These are phyloP conservation scores for Penicillium bialowiezense DNA, from an alignment of 495 filamentous ascomycete genomes.

Conservation along the genomic window DNA sequence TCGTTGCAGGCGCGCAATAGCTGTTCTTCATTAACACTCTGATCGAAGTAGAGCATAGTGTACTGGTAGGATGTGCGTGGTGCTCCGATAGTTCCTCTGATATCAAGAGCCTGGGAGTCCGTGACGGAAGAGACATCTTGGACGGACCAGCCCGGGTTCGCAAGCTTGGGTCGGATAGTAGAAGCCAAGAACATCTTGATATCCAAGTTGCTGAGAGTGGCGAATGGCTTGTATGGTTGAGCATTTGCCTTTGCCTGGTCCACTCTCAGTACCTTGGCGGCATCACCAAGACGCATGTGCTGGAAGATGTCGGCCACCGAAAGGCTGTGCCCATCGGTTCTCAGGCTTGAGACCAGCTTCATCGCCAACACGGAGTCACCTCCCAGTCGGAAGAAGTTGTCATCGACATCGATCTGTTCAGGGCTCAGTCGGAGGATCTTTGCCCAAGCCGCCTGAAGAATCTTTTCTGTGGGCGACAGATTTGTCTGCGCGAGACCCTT, in stretches of 20 bases:
- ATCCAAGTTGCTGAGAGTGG: constrained; percentile 31
- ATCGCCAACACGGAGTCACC: constrained; percentile 48
- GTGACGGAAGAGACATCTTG: constrained; percentile 32
- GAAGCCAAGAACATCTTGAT: constrained; percentile 26
- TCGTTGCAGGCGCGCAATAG: constrained; percentile 34
- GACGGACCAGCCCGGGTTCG: constrained; percentile 27
- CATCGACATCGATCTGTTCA: constrained; percentile 38
- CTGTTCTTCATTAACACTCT: constrained; percentile 21
- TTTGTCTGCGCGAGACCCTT: constrained; percentile 16
- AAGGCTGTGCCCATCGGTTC: constrained; percentile 30
- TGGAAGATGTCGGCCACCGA: constrained; percentile 48
- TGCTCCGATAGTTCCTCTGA: constrained; percentile 48
- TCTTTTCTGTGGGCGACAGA: constrained; percentile 34
- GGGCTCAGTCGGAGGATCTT: constrained; percentile 34
- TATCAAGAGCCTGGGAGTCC: constrained; percentile 43
- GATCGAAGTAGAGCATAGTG: constrained; percentile 39
- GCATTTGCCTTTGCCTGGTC: constrained; percentile 14
- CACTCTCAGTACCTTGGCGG: constrained; percentile 30
- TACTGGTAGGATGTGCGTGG: constrained; percentile 48
- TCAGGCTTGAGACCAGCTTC: constrained; percentile 40
- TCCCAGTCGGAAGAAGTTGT: constrained; percentile 48
- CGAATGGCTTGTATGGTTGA: constrained; percentile 31
- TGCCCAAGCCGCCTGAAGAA: constrained; percentile 45
- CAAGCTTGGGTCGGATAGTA: constrained; percentile 27
- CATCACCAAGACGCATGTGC: constrained; percentile 40